Conservation (phyloP, 2,329 filamentous ascomycete species). For the Cytospora mali region DNA sequence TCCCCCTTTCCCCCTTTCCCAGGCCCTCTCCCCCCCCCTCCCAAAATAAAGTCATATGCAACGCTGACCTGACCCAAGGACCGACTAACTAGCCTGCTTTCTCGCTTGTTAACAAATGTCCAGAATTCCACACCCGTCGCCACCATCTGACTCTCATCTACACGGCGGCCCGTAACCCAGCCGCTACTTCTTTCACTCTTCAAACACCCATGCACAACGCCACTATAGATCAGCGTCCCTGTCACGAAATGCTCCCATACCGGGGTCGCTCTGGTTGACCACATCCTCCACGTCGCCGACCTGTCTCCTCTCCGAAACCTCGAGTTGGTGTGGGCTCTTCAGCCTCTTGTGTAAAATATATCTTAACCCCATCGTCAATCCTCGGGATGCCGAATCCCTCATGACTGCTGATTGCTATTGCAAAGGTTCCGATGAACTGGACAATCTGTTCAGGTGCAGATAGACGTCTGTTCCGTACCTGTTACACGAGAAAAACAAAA, state of each 20-base stretch:
- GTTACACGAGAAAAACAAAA: conserved; percentile 42
- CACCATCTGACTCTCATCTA: conserved; percentile 26
- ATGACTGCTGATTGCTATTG: conserved; percentile 94
- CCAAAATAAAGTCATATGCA: neutral
- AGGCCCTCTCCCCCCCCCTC: too few relatives aligned
- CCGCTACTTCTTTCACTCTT: too few relatives aligned
- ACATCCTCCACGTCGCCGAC: conserved; percentile 85
- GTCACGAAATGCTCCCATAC: conserved; percentile 26
- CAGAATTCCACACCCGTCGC: neutral
- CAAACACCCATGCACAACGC: neutral
- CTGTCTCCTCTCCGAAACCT: conserved; percentile 85
- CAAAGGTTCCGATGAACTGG: conserved; percentile 91
- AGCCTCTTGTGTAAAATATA: conserved; percentile 65
- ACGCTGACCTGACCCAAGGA: neutral
- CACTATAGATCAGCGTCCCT: conserved; percentile 37
- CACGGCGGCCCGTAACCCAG: neutral
- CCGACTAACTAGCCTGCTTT: neutral
- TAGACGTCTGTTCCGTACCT: conserved; percentile 97
- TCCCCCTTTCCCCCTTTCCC: too few relatives aligned
- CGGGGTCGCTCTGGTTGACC: conserved; percentile 54
- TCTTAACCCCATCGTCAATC: conserved; percentile 62
- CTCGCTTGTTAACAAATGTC: neutral
- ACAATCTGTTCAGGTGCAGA: conserved; percentile 93
- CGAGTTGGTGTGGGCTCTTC: conserved; percentile 54
- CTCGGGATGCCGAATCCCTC: conserved; percentile 71